Evolutionary conservation across 108 stramenopile species (phyloP), one percentile per base, ranked within the genome.

Genomic region (Mayamaea pseudoterrestris): DNA sequence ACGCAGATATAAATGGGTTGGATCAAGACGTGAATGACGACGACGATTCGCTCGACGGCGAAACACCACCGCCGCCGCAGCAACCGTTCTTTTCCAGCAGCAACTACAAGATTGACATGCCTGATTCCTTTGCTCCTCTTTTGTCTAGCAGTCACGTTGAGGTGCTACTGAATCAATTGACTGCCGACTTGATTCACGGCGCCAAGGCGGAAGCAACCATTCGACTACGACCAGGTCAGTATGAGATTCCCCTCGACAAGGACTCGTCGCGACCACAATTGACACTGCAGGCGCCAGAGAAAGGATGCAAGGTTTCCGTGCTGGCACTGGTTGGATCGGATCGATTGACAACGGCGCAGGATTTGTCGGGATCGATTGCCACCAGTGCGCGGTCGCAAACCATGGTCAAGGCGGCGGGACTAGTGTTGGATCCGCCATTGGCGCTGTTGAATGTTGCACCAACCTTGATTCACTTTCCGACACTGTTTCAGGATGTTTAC

Each of bases 81-180:
- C n/a, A n/a, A n/a, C n/a, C n/a, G n/a, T n/a, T n/a, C n/a, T 18
- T 3, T 3, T 22, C 9, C 26, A 21, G 23, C 24, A 20, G 5
- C 11, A 5, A 9, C 13, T 5, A 12, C 5, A 16, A 22, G 20
- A 36, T 20, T 21, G 81, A 80, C 50, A 65, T 84, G 7, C 84
- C 90, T 18, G 83, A 87, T 57, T 78, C 76, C 31, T 91, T 91
- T 68, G 90, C 90, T 25, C 90, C 90, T 0, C 63, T 91, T 5
- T 61, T 91, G 9, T 82, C 80, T 4, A 84, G 82, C 3, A 80
- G 78, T 11, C 78, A 83, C 29, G 74, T 79, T 36, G 74, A 86
- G 54, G 36, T 86, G 17, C 31, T 81, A 3, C 53, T 60, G n/a
- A 44, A 76, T 41, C 61, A 69, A 30, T 57, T 91, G 31, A 79